A percentile compares a stretch with the other conserved stretches of the same genome.
Conservation (phyloP, 2,329 filamentous ascomycete genomes). For the Sarocladium strictum region DNA sequence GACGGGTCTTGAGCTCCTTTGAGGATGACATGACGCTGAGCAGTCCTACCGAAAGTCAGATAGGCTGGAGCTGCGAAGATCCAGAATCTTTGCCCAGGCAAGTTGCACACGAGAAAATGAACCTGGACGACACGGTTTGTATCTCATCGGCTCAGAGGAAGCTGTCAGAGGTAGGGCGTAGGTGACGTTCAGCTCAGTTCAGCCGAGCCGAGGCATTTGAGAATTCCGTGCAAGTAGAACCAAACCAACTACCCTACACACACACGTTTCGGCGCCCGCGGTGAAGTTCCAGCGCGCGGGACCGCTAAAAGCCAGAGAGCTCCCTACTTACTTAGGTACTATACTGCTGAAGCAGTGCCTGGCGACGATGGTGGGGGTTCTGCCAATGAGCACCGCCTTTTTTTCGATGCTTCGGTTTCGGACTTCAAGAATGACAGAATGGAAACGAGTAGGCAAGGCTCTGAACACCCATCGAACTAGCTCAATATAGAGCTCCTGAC, state of each 20-base stretch:
- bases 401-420: background rate
- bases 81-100: too few relatives aligned
- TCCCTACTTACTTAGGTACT: too few relatives aligned
- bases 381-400: background rate
- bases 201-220: background rate
- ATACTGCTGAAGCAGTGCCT: background rate
- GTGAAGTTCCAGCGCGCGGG: too few relatives aligned
- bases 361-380: constrained; percentile 4
- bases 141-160: background rate
- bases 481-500: background rate
- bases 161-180: background rate
- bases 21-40: constrained; percentile 10
- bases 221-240: background rate
- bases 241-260: background rate
- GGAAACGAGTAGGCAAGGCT: background rate
- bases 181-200: background rate
- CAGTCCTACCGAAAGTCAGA: too few relatives aligned
- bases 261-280: too few relatives aligned
- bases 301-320: too few relatives aligned
- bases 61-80: too few relatives aligned
- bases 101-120: too few relatives aligned
- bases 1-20: constrained; percentile 50
- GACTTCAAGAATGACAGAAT: background rate
- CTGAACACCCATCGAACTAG: too few relatives aligned
- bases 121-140: too few relatives aligned